phyloP scores from a whole-genome alignment of 1,284 basidiomycete genomes.

The Fomitiporia mediterranea region DNA sequence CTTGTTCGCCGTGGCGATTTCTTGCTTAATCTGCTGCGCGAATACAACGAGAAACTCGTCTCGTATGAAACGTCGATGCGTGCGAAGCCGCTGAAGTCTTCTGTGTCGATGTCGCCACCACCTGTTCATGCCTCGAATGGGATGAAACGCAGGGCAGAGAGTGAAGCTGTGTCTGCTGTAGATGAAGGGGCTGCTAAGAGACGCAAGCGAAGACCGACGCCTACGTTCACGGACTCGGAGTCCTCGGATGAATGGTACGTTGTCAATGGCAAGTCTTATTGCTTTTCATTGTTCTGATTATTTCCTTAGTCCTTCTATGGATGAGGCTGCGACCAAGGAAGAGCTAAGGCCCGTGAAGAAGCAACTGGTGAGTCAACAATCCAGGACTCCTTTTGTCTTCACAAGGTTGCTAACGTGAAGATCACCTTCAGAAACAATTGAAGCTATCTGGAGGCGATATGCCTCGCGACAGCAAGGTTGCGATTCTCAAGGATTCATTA shows the following conservation, averaged over 20 bases:
- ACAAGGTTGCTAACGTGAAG: constrained; percentile 1
- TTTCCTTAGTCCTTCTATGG: constrained; percentile 81
- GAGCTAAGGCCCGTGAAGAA: constrained; percentile 95
- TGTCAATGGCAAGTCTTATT: constrained; percentile 5
- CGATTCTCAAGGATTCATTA: constrained; percentile 92
- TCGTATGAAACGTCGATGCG: constrained; percentile 65
- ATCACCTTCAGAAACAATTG: constrained; percentile 72
- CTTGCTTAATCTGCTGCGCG: constrained; percentile 82
- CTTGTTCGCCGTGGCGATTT: constrained; percentile 97
- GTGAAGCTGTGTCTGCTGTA: constrained; percentile 73
- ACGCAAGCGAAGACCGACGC: constrained; percentile 83
- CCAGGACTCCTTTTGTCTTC: background rate
- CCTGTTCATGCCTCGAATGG: constrained; percentile 59
- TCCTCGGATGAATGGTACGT: constrained; percentile 84
- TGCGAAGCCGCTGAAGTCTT: constrained; percentile 59
- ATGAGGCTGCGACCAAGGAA: constrained; percentile 93
- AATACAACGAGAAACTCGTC: constrained; percentile 89
- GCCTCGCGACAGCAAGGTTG: constrained; percentile 91
- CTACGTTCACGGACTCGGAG: constrained; percentile 88
- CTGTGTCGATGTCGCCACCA: constrained; percentile 56
- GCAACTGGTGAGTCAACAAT: constrained; percentile 65
- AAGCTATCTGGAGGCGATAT: constrained; percentile 91
- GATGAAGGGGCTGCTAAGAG: constrained; percentile 62
- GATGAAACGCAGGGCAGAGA: constrained; percentile 71
- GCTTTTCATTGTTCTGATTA: constrained; percentile 1